Conservation (phyloP, 1,139 yeast genomes). For the Suzukiozyma palmioleophila region DNA sequence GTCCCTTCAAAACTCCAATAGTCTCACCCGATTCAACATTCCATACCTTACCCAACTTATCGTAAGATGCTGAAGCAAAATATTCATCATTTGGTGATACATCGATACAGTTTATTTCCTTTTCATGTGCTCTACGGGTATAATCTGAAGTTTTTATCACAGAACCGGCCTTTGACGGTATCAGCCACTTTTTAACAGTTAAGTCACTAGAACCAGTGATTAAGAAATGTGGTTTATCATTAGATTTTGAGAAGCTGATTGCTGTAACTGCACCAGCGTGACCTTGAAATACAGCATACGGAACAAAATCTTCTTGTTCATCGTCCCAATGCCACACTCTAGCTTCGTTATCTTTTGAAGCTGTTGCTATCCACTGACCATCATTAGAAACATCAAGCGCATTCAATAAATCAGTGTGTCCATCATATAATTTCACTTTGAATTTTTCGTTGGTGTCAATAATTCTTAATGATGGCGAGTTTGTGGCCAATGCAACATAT, state of each 20-base stretch:
- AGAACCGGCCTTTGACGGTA: slow-evolving; percentile 39
- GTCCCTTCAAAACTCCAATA: slow-evolving; percentile 80
- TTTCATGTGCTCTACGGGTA: slow-evolving; percentile 95
- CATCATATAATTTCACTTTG: slow-evolving; percentile 64
- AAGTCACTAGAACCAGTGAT: slow-evolving; percentile 86
- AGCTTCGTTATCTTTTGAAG: slow-evolving; percentile 87
- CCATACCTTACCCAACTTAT: slow-evolving; percentile 89
- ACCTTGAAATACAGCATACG: slow-evolving; percentile 67
- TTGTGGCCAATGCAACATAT: slow-evolving; percentile 79
- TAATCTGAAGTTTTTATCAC: slow-evolving; percentile 58
- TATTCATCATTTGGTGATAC: slow-evolving; percentile 83
- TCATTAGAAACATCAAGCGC: slow-evolving; percentile 72
- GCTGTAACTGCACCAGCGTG: slow-evolving; percentile 89
- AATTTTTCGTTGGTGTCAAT: slow-evolving; percentile 55
- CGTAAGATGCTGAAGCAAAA: slow-evolving; percentile 95
- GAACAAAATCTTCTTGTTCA: slow-evolving; percentile 38
- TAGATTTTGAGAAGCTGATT: slow-evolving; percentile 64
- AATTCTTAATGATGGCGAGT: slow-evolving; percentile 85
- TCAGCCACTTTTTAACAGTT: slow-evolving; percentile 85
- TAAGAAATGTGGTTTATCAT: slow-evolving; percentile 62
- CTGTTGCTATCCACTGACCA: slow-evolving; percentile 88
- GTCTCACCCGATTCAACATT: slow-evolving; percentile 77
- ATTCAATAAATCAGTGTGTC: slow-evolving; percentile 83
- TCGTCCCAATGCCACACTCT: slow-evolving; percentile 69
- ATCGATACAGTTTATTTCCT: slow-evolving; percentile 87